phyloP scores from a whole-genome alignment of 1,284 basidiomycete genomes.

The Naganishia albida region DNA sequence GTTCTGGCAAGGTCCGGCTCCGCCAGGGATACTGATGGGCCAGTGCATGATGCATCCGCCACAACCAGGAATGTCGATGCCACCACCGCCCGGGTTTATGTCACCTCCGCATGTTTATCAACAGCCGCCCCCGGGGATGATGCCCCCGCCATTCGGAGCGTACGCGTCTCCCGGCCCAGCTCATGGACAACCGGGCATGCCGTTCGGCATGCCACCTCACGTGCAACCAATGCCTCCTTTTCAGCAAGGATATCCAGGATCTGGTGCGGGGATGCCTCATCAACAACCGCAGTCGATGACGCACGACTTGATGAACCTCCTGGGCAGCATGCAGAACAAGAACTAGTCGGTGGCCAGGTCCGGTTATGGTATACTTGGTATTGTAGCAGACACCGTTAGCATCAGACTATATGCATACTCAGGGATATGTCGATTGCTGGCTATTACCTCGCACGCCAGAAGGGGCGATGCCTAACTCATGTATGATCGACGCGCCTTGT shows the following conservation, averaged over 20 bases:
- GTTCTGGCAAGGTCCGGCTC: slow-evolving; percentile 14
- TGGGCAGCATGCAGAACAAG: slow-evolving; percentile 16
- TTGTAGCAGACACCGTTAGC: too few relatives aligned
- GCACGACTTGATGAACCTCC: slow-evolving; percentile 14
- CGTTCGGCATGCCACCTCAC: neutral
- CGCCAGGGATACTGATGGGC: neutral
- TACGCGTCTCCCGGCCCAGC: neutral
- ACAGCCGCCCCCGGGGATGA: slow-evolving; percentile 4
- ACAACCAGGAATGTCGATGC: neutral
- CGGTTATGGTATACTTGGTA: too few relatives aligned
- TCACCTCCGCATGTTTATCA: neutral
- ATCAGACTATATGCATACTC: too few relatives aligned
- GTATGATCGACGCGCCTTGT: too few relatives aligned
- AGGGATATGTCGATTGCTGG: too few relatives aligned
- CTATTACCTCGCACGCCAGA: too few relatives aligned
- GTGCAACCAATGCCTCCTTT: neutral
- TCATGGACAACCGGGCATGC: neutral
- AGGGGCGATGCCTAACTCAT: too few relatives aligned
- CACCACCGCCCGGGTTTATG: neutral
- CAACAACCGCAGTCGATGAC: slow-evolving; percentile 11
- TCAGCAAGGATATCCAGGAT: neutral
- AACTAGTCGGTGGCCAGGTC: too few relatives aligned
- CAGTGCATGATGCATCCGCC: neutral
- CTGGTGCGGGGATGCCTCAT: slow-evolving; percentile 2
- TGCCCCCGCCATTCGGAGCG: slow-evolving; percentile 1